Conservation (phyloP, 371 early-diverging fungal species). For the Batkoa obscura region DNA sequence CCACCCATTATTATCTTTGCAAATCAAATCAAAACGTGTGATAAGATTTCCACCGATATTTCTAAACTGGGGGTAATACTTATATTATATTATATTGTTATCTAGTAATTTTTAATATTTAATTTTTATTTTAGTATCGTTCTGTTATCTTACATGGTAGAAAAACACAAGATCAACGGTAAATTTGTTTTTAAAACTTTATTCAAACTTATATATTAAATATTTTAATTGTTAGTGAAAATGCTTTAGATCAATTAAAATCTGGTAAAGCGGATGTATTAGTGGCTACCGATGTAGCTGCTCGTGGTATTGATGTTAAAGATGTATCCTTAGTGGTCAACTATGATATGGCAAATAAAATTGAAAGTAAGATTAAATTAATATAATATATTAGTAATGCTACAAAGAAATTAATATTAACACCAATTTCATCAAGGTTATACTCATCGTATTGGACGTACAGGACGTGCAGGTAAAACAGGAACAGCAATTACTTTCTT, state of each 20-base stretch:
- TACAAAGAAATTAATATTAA: too few relatives aligned
- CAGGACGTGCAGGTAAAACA: conserved; percentile 91
- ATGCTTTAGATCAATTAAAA: conserved; percentile 10
- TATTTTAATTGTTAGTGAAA: conserved; percentile 64
- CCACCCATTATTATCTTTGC: conserved; percentile 95
- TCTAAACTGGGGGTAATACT: conserved; percentile 45
- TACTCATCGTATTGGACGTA: conserved; percentile 95
- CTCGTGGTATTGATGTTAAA: conserved; percentile 97
- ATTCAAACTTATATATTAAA: too few relatives aligned
- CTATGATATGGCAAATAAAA: conserved; percentile 93
- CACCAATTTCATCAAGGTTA: conserved; percentile 37
- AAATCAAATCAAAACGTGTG: conserved; percentile 81
- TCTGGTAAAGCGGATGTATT: conserved; percentile 9
- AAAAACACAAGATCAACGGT: conserved; percentile 92
- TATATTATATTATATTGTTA: too few relatives aligned
- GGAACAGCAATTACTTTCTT: conserved; percentile 92
- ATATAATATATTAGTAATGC: too few relatives aligned
- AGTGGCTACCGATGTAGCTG: conserved; percentile 97
- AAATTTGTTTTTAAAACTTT: too few relatives aligned
- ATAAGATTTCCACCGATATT: conserved; percentile 47
- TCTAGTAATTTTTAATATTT: too few relatives aligned
- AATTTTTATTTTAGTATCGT: too few relatives aligned
- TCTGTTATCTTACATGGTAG: conserved; percentile 84
- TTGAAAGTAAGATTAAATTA: conserved; percentile 55
- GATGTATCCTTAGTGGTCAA: conserved; percentile 94